Evolutionary conservation across 78 protist genomes (phyloP), one percentile per base, ranked within the genome.

Genomic region (Bigelowiella natans): DNA sequence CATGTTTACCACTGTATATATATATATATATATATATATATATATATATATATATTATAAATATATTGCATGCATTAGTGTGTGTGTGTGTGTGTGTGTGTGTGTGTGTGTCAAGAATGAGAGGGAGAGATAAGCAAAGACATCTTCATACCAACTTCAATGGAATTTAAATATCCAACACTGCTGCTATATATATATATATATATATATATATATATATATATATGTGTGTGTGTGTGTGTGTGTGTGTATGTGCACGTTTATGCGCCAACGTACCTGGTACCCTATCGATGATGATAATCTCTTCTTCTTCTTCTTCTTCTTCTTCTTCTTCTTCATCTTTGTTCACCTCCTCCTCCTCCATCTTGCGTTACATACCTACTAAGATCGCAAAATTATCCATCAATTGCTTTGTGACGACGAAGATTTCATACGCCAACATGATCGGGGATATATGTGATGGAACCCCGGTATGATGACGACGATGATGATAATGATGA

Each of bases 391-490:
- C 83, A 63, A 93, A 93, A 90, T 88, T 93, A 29, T 86, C 93
- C 2, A n/a, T 93, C 31, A 93, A 93, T 83, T 93, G 94, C 88
- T 93, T 90, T 87, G 83, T 93, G 31, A 93, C 94, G 2, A 93
- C 87, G 73, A 93, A 93, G 90, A 73, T 93, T 31, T 86, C 92
- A 31, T 92, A 38, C 34, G 93, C 93, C 1, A 92, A 92, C 91
- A 51, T 51, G 73, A 51, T 51, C 18, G 73, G 73, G 18, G 73
- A 51, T 51, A 51, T 51, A 26, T 51, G 73, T 18, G 73, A 51
- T 18, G 73, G 34, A 26, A 51, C 73, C 73, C 73, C 73, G 18
- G 73, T 51, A 51, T 26, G 7, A 51, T 51, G n/a, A n/a, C n/a
- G n/a, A n/a, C n/a, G n/a, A n/a, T n/a, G n/a, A n/a, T n/a, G n/a